Evolutionary conservation across 257 asterid species (phyloP).

Genomic region (Leptodermis oblonga): DNA sequence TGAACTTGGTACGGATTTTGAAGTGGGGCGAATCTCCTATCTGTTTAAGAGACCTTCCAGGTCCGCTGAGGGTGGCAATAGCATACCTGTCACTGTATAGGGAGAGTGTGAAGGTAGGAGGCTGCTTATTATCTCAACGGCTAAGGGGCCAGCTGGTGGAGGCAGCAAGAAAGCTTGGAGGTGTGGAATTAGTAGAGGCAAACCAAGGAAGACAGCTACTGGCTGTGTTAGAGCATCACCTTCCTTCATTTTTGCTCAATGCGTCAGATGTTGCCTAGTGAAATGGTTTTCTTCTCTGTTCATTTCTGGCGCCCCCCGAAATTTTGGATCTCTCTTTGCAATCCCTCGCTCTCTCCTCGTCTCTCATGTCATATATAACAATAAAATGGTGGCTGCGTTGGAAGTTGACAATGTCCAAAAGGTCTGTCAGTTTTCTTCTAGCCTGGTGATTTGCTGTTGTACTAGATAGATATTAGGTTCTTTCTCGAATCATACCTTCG

Average conservation of each 20-base stretch:
- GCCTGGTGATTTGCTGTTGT: constrained; percentile 14
- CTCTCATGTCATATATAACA: constrained; percentile 2
- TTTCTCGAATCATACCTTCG: constrained; percentile 13
- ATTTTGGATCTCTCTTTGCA: constrained; percentile 11
- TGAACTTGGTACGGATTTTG: constrained; percentile 51
- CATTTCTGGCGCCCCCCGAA: constrained; percentile 1
- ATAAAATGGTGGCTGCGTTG: constrained; percentile 11
- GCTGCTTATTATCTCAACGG: constrained; percentile 66
- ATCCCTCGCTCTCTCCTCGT: not conserved
- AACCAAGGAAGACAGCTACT: constrained; percentile 61
- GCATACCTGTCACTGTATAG: constrained; percentile 93
- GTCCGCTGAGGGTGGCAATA: constrained; percentile 74
- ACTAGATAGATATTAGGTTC: constrained; percentile 16
- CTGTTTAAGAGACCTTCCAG: constrained; percentile 71
- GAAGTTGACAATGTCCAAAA: constrained; percentile 12
- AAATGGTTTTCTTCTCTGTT: no score
- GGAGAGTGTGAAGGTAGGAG: constrained; percentile 71
- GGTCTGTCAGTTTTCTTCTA: constrained; percentile 18
- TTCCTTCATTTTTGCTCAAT: constrained; percentile 70
- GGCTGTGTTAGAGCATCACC: constrained; percentile 76
- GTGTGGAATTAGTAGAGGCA: constrained; percentile 49
- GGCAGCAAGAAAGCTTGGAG: constrained; percentile 70
- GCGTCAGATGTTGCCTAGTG: constrained; percentile 33
- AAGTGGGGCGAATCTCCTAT: constrained; percentile 72
- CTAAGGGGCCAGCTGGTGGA: constrained; percentile 80